A percentile compares a stretch with the other conserved stretches of the same genome.
Conservation (phyloP, 768 basidiomycete species). For the Calocybe indica region DNA sequence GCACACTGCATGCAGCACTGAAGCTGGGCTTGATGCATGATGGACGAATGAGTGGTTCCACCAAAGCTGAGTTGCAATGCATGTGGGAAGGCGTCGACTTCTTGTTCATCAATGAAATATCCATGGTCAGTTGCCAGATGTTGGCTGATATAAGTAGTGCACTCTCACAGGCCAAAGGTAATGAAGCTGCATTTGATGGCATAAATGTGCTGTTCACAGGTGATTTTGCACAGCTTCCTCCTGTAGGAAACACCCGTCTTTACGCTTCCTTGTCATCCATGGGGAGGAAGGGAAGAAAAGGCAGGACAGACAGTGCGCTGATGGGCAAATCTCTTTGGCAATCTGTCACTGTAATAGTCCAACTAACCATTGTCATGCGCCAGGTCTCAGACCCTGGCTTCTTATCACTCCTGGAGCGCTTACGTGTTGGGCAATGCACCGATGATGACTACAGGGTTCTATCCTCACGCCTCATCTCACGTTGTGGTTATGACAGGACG, state of each 20-base stretch:
- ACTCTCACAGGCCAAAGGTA: constrained; percentile 24
- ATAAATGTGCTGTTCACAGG: constrained; percentile 36
- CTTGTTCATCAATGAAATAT: constrained; percentile 21
- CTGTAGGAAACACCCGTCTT: constrained; percentile 21
- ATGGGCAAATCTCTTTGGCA: constrained; percentile 29
- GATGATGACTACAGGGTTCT: constrained; percentile 17
- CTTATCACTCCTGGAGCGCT: constrained; percentile 16
- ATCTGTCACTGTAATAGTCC: constrained; percentile 20
- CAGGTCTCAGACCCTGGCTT: constrained; percentile 13
- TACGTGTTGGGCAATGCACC: constrained; percentile 20
- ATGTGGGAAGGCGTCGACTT: constrained; percentile 28
- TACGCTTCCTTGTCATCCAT: constrained; percentile 11
- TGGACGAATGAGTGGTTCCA: neutral
- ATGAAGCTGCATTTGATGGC: constrained; percentile 24
- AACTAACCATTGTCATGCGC: constrained; percentile 17
- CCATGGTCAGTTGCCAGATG: constrained; percentile 8
- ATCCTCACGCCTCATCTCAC: constrained; percentile 4
- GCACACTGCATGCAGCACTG: constrained; percentile 32
- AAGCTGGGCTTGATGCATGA: constrained; percentile 7
- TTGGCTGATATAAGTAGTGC: constrained; percentile 25
- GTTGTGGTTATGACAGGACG: neutral
- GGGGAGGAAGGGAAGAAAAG: neutral
- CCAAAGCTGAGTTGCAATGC: neutral
- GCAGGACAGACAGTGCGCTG: constrained; percentile 12
- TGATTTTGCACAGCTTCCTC: constrained; percentile 37